A percentile compares a stretch with the other conserved stretches of the same genome.
These are phyloP conservation scores for Phytophthora idaei DNA, from an alignment of 352 stramenopile species.

Conservation along the genomic window DNA sequence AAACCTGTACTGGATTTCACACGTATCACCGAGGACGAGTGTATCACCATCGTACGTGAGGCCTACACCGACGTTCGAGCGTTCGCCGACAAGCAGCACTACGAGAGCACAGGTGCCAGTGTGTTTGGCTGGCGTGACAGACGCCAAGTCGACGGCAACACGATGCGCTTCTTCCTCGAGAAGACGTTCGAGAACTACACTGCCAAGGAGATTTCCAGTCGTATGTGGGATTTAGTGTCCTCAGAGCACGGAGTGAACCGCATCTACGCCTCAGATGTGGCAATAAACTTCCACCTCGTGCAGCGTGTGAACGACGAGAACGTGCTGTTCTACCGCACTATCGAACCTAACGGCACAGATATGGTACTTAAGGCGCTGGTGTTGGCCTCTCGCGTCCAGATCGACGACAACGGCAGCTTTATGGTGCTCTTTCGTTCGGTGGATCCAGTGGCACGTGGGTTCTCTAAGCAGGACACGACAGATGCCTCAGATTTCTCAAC, in stretches of 20 bases:
- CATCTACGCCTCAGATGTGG: conserved; percentile 64
- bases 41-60: conserved; percentile 46
- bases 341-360: conserved; percentile 47
- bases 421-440: conserved; percentile 71
- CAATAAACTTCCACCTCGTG: conserved; percentile 57
- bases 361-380: conserved; percentile 61
- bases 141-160: conserved; percentile 50
- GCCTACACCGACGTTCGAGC: conserved; percentile 51
- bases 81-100: conserved; percentile 48
- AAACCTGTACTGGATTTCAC: conserved; percentile 28
- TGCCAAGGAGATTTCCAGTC: conserved; percentile 44
- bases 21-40: conserved; percentile 52
- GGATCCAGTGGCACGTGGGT: conserved; percentile 40
- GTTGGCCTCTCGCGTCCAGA: conserved; percentile 58
- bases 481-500: conserved; percentile 28
- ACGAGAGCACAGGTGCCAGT: conserved; percentile 50
- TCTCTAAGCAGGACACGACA: conserved; percentile 13
- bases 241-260: conserved; percentile 57
- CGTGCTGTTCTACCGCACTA: conserved; percentile 70
- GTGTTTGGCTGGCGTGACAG: conserved; percentile 75
- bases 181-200: conserved; percentile 59
- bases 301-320: conserved; percentile 63
- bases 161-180: conserved; percentile 66
- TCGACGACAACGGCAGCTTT: conserved; percentile 52
- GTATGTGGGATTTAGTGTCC: conserved; percentile 68